A percentile compares a stretch with the other conserved stretches of the same genome.
Conservation (phyloP, 139 green algal genomes). For the Micractinium conductrix region DNA sequence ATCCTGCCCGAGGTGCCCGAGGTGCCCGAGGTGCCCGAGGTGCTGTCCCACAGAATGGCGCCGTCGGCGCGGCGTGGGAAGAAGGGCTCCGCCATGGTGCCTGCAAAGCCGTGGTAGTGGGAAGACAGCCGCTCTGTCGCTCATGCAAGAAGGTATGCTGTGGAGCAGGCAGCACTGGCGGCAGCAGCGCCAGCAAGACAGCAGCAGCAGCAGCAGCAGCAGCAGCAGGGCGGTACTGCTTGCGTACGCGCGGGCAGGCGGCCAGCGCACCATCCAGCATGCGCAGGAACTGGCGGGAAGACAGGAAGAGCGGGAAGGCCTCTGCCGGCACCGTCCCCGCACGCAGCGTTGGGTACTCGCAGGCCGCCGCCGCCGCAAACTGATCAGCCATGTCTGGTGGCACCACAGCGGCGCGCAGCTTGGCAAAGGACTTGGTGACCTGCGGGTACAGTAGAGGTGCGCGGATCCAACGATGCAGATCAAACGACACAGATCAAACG, state of each 20-base stretch:
- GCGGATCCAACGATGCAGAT: no score
- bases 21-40: no score
- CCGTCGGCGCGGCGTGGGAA: constrained; percentile 39
- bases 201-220: no score
- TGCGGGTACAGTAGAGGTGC: constrained; percentile 29
- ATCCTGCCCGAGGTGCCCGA: no score
- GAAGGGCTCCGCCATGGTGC: neutral
- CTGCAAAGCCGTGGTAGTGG: neutral
- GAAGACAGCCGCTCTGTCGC: neutral
- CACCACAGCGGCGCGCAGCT: constrained; percentile 63
- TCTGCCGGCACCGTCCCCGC: constrained; percentile 55
- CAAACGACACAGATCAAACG: no score
- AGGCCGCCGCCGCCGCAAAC: constrained; percentile 31
- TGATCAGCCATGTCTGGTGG: constrained; percentile 29
- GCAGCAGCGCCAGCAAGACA: no score
- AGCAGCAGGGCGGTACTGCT: no score
- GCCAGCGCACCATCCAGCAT: constrained; percentile 64
- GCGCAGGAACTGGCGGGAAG: constrained; percentile 60
- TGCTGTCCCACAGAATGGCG: constrained; percentile 40
- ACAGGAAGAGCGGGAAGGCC: constrained; percentile 86
- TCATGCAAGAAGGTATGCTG: no score
- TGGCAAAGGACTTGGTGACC: constrained; percentile 68
- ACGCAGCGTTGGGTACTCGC: constrained; percentile 54
- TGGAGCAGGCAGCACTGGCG: no score
- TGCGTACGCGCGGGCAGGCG: no score